Evolutionary conservation across 768 basidiomycete genomes (phyloP).

Genomic region (Lentinula sp.): DNA sequence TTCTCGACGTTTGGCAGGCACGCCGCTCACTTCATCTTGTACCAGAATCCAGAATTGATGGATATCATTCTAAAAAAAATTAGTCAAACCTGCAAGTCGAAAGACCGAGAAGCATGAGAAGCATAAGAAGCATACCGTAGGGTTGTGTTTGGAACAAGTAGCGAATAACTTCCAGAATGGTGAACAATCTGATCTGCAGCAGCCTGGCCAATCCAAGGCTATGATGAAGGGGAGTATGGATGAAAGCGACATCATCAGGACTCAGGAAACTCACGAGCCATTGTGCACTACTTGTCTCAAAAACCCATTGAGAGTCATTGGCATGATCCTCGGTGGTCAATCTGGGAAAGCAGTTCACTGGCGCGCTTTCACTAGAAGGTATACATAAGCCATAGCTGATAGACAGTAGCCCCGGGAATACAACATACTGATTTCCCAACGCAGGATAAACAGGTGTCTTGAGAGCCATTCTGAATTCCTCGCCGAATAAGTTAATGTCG

Average conservation of each 20-base stretch:
- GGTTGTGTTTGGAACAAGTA: slow-evolving; percentile 40
- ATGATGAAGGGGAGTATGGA: neutral
- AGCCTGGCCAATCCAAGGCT: slow-evolving; percentile 40
- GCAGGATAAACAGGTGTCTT: slow-evolving; percentile 39
- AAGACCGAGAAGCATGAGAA: neutral
- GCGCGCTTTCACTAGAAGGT: slow-evolving; percentile 44
- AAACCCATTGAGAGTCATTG: slow-evolving; percentile 46
- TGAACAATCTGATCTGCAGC: slow-evolving; percentile 39
- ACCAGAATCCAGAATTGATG: slow-evolving; percentile 57
- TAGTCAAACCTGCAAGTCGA: neutral
- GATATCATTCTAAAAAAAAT: slow-evolving; percentile 42
- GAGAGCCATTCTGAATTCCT: slow-evolving; percentile 35
- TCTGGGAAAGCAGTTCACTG: slow-evolving; percentile 54
- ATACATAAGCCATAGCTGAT: neutral
- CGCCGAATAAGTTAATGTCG: slow-evolving; percentile 40
- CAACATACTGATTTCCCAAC: slow-evolving; percentile 49
- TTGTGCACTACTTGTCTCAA: slow-evolving; percentile 41
- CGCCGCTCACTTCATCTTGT: slow-evolving; percentile 43
- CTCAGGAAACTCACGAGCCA: slow-evolving; percentile 33
- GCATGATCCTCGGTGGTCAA: slow-evolving; percentile 28
- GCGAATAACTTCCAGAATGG: slow-evolving; percentile 50
- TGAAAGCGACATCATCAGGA: neutral
- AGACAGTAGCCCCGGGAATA: neutral
- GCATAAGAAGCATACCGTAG: slow-evolving; percentile 27
- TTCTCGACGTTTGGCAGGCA: neutral